Evolutionary conservation across 2,329 filamentous ascomycete species (phyloP).

Genomic region (Dryadomyces sulphureus): DNA sequence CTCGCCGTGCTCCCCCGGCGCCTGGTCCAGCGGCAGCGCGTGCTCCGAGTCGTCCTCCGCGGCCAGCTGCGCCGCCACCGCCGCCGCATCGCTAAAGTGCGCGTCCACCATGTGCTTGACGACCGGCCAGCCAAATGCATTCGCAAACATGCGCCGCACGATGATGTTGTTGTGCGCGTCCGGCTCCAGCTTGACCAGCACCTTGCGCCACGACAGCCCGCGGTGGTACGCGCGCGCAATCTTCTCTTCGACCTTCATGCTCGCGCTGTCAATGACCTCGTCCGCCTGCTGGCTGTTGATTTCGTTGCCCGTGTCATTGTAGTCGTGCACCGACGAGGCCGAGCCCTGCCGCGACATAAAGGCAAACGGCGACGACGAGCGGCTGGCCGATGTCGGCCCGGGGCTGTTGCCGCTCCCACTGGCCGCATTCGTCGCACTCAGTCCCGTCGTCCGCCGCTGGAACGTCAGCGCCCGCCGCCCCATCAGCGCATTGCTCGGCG

Average conservation of each 20-base stretch:
- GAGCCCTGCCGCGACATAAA: too few species aligned
- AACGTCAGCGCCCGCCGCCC: constrained; percentile 7
- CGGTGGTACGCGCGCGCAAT: constrained; percentile 92
- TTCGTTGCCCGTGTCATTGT: not conserved
- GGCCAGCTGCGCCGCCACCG: constrained; percentile 51
- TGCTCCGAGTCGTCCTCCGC: constrained; percentile 53
- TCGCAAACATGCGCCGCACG: constrained; percentile 89
- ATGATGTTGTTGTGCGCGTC: constrained; percentile 99
- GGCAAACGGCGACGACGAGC: not conserved
- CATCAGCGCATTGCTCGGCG: constrained; percentile 18
- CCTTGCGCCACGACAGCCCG: constrained; percentile 88
- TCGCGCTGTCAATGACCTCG: constrained; percentile 41
- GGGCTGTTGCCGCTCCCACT: not conserved
- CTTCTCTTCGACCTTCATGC: constrained; percentile 91
- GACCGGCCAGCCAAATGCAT: constrained; percentile 95
- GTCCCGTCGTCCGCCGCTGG: not conserved
- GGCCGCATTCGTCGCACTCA: too few species aligned
- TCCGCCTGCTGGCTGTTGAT: constrained; percentile 10
- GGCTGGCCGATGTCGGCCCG: not conserved
- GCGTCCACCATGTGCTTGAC: constrained; percentile 89
- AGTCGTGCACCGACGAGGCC: too few species aligned
- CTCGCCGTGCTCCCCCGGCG: constrained; percentile 45
- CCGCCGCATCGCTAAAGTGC: constrained; percentile 69
- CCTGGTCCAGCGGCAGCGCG: constrained; percentile 43
- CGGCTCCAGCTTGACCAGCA: constrained; percentile 85